Percentiles rank a stretch among this genome's conserved stretches.
Conservation (phyloP, 2,329 filamentous ascomycete genomes). For the Cadophora malorum region DNA sequence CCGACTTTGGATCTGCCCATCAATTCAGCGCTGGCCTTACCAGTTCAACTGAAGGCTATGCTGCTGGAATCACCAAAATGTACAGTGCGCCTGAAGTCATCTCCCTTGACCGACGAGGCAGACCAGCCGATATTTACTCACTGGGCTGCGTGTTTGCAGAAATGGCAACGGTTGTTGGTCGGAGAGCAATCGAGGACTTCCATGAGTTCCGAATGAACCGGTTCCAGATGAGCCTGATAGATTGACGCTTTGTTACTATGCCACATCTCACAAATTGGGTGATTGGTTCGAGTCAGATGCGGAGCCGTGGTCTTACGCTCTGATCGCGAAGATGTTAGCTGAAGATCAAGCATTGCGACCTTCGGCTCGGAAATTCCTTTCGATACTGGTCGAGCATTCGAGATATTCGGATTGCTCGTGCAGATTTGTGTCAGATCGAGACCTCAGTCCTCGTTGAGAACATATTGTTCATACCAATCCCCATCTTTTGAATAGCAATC, state of each 20-base stretch:
- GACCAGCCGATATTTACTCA: conserved; percentile 32
- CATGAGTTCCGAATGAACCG: conserved; percentile 32
- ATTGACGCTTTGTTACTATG: conserved; percentile 31
- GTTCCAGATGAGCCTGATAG: conserved; percentile 28
- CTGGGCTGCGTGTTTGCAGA: conserved; percentile 33
- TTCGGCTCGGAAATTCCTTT: conserved; percentile 21
- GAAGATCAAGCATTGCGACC: conserved; percentile 27
- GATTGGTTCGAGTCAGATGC: conserved; percentile 29
- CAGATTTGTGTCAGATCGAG: neutral
- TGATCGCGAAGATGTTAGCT: conserved; percentile 25
- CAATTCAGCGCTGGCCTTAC: conserved; percentile 30
- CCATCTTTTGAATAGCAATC: neutral
- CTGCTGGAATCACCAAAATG: conserved; percentile 32
- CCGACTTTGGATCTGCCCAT: conserved; percentile 33
- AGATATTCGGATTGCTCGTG: conserved; percentile 1
- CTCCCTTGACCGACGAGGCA: conserved; percentile 25
- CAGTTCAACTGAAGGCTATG: conserved; percentile 31
- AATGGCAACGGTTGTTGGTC: conserved; percentile 29
- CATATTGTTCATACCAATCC: neutral
- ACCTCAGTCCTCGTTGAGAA: neutral
- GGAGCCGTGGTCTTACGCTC: conserved; percentile 19
- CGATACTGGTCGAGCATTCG: neutral
- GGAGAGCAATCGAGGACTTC: conserved; percentile 30
- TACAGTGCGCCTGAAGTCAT: conserved; percentile 35
- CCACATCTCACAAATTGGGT: conserved; percentile 30